Evolutionary conservation across 2,329 filamentous ascomycete species (phyloP).

Genomic region (Penicillium palitans): DNA sequence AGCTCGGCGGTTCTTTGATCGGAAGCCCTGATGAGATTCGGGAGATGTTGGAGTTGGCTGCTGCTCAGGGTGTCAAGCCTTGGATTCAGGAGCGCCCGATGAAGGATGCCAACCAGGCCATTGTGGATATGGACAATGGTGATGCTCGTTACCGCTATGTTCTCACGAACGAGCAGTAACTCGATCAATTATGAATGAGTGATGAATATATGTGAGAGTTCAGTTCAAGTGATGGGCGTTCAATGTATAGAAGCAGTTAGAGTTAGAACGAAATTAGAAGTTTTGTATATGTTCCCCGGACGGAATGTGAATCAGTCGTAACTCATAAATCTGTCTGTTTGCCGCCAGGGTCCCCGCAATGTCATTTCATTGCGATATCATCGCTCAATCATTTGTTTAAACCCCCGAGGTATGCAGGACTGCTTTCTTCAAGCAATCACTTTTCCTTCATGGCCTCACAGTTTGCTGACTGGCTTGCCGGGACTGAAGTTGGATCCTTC

Average conservation of each 20-base stretch:
- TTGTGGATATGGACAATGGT: constrained; percentile 45
- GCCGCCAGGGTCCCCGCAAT: neutral
- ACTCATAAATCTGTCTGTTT: neutral
- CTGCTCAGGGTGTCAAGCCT: constrained; percentile 39
- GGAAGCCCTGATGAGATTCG: constrained; percentile 44
- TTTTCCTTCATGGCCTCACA: neutral
- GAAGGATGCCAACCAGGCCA: constrained; percentile 45
- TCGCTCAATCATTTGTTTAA: neutral
- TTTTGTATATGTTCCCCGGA: neutral
- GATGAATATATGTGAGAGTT: neutral
- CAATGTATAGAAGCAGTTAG: neutral
- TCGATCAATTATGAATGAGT: neutral
- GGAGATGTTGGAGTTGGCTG: constrained; percentile 47
- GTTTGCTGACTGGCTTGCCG: neutral
- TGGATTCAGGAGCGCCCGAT: constrained; percentile 45
- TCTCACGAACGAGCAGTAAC: constrained; percentile 40
- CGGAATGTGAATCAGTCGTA: neutral
- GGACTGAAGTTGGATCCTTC: too few species aligned
- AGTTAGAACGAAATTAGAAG: neutral
- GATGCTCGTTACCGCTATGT: constrained; percentile 49
- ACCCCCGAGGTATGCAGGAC: too few species aligned
- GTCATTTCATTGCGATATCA: neutral
- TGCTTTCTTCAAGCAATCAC: neutral
- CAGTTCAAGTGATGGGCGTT: neutral
- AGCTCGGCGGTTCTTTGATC: constrained; percentile 50